Evolutionary conservation across 2,329 filamentous ascomycete species (phyloP).

Genomic region (Shiraia bambusicola): DNA sequence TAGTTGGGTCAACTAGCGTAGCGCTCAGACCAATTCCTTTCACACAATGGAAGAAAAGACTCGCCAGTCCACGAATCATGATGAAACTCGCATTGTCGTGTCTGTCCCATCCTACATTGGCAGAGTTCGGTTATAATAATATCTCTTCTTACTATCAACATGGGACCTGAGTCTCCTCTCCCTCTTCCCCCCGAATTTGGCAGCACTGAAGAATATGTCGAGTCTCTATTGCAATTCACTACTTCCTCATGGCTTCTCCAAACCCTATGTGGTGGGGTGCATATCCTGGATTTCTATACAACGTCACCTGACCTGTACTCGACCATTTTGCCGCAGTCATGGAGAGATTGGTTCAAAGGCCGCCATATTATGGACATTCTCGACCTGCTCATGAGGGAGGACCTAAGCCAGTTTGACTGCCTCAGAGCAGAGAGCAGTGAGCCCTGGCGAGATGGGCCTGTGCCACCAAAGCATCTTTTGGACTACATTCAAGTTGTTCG

Average conservation of each 20-base stretch:
- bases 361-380: conserved; percentile 74
- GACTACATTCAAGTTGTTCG: conserved; percentile 73
- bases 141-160: conserved; percentile 17
- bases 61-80: conserved; percentile 12
- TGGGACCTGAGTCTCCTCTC: conserved; percentile 57
- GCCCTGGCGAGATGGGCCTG: conserved; percentile 47
- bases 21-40: conserved; percentile 18
- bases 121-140: no score
- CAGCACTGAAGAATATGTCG: conserved; percentile 73
- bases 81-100: conserved; percentile 7
- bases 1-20: no score
- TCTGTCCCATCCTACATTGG: neutral
- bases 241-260: conserved; percentile 75
- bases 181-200: conserved; percentile 71
- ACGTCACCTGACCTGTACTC: conserved; percentile 80
- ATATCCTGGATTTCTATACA: conserved; percentile 95
- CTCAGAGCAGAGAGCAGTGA: conserved; percentile 2
- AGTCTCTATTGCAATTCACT: conserved; percentile 74
- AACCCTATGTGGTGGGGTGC: conserved; percentile 92
- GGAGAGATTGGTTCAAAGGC: conserved; percentile 74
- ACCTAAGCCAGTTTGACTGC: conserved; percentile 54
- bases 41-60: conserved; percentile 17
- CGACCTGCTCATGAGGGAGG: conserved; percentile 77
- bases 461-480: conserved; percentile 60
- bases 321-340: conserved; percentile 72